Evolutionary conservation across 768 basidiomycete genomes (phyloP), one percentile per base, ranked within the genome.

Genomic region (Tulasnella sp.): DNA sequence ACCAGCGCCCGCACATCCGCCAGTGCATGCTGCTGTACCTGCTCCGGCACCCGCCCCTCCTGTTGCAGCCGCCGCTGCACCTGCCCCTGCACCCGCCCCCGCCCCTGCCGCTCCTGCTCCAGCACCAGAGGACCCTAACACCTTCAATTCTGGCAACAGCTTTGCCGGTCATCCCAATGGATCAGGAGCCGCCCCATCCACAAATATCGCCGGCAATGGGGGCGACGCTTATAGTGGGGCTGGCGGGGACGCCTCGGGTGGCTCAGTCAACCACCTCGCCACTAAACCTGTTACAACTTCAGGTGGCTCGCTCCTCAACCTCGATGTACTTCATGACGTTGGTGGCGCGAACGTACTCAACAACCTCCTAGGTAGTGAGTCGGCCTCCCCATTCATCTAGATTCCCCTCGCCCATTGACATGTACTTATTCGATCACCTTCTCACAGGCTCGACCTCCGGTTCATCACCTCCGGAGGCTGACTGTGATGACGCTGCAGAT

Each of bases 181-280:
- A 38, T 5, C 7, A 5, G 7, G 7, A 38, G 7, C 34, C 5
- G 34, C 41, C 24, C 27, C 34, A 19, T 2, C 30, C 1, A 30
- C 31, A 15, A 43, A 56, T 21, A 43, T 56, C 9, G 54, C 54
- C 19, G 54, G 54, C 22, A 56, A 56, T 25, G 54, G 54, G 15
- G 54, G 54, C 10, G 44, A 56, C 54, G 54, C 54, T 12, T 22
- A 19, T 4, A 43, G 41, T 27, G 54, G 54, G 1, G 11, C 54
- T 56, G 54, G 54, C 5, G 54, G 54, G 2, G 21, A 56, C 27
- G 54, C 54, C 4, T 42, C 41, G 2, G 43, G 54, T 10, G 54
- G 42, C 15, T 21, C n/a, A 10, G 11, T 25, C 19, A 1, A 38
- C 42, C 41, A 46, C 17, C 27, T 43, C 4, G 21, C 41, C 19